These are phyloP conservation scores for Centrapalus pauciflorus DNA, from an alignment of 129 eudicot genomes.

Conservation along the genomic window DNA sequence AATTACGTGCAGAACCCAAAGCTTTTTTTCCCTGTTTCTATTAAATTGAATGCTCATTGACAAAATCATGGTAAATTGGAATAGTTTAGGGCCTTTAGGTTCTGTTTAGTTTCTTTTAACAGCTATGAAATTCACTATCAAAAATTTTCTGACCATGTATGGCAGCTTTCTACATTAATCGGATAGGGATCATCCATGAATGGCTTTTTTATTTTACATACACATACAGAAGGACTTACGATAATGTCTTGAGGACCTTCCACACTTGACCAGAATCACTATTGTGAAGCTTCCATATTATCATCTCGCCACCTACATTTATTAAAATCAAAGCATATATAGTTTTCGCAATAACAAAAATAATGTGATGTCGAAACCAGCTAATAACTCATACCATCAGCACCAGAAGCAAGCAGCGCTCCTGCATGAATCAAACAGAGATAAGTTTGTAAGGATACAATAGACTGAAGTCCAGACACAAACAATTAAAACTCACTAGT, in stretches of 20 bases:
- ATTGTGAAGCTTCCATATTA: constrained; percentile 73
- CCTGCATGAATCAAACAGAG: constrained; percentile 49
- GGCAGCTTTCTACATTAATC: not conserved
- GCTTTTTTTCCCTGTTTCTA: not conserved
- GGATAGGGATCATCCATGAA: not conserved
- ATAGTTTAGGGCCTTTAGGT: not conserved
- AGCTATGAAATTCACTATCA: not conserved
- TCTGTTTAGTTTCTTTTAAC: not conserved
- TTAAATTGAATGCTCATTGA: not conserved
- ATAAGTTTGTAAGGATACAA: constrained; percentile 2
- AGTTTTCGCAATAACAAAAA: not conserved
- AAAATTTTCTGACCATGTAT: not conserved
- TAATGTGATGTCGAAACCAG: not conserved
- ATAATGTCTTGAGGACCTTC: constrained; percentile 84
- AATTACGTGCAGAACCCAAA: not conserved
- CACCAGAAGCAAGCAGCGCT: constrained; percentile 94
- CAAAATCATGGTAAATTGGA: not conserved
- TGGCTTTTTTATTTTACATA: not conserved
- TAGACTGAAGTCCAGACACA: not conserved
- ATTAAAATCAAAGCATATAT: not conserved
- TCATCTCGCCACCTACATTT: constrained; percentile 77
- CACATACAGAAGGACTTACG: constrained; percentile 50
- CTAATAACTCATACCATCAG: constrained; percentile 63
- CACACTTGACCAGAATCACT: constrained; percentile 71
- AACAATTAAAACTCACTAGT: not conserved